Base-by-base conservation (phyloP, 768 basidiomycete genomes). In the Tylopilus rubrobrunneus region DNA sequence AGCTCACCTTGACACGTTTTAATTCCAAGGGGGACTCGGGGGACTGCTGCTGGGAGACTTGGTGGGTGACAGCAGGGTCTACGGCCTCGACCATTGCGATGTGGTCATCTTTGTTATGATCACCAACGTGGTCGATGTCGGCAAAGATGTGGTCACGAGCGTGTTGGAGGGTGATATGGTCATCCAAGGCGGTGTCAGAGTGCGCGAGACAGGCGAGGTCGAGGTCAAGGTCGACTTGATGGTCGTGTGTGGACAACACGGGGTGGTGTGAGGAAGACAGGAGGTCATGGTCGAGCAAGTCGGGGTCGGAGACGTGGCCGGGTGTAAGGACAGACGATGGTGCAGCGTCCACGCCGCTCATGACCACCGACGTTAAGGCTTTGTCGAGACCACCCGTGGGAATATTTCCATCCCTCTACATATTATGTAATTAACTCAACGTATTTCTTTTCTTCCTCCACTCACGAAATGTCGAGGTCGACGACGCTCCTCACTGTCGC, bases 1-100 rank as follows among this genome's bases (percentile, higher is more conserved):
- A 58, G 63, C 82, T 62, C 67, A 85, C 86, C 80, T 88, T 91
- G 74, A 91, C 88, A 81, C 89, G 89, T 76, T 90, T 90, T 66
- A 88, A 73, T 61, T 89, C 88, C 64, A 85, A 81, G 62, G 86
- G 84, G 48, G 77, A 74, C 53, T 88, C 87, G 7, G 80, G 72
- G 56, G 79, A 68, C 29, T 31, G 29, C 76, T 80, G 86, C 43
- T 80, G 80, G 27, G 75, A 68, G 51, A 86, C 86, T 60, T 87
- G 85, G 39, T 69, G 66, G 31, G 66, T 68, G 50, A 71, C 74
- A 49, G 70, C 70, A 14, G 69, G 73, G 45, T 73, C 72, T 53
- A 70, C 69, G 49, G 69, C 60, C 67, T 70, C 68, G 60, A 72
- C 61, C 59, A 70, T 61, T 51, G 61, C 56, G 53, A 72, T 68